Conservation (phyloP, 2,329 filamentous ascomycete genomes). For the Pestalotiopsis sp. region DNA sequence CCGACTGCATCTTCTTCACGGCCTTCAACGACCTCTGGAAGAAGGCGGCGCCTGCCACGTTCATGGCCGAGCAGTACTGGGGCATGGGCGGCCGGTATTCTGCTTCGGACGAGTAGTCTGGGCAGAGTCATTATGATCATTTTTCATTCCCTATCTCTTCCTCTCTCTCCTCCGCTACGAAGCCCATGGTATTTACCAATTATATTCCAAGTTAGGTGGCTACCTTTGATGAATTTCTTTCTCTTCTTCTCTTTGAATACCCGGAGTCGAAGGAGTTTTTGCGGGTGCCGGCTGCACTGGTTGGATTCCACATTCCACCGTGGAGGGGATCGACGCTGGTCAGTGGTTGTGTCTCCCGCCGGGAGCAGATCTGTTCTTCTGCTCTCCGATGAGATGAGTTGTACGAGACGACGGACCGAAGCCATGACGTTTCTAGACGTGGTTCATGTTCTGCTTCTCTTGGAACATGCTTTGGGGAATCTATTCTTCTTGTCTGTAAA, state of each 20-base stretch:
- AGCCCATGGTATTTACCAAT: not conserved
- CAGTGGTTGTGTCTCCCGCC: too few species aligned
- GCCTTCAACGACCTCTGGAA: conserved; percentile 86
- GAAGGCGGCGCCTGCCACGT: conserved; percentile 60
- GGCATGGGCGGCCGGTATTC: conserved; percentile 54
- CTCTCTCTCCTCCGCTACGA: not conserved
- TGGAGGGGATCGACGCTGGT: too few species aligned
- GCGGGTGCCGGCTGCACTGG: too few species aligned
- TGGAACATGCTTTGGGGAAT: too few species aligned
- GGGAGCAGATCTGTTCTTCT: too few species aligned
- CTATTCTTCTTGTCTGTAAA: too few species aligned
- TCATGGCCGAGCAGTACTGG: conserved; percentile 78
- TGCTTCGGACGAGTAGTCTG: conserved; percentile 25
- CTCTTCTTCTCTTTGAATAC: not conserved
- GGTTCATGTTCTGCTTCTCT: too few species aligned
- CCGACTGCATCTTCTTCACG: conserved; percentile 72
- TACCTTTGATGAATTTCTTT: not conserved
- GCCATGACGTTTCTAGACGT: too few species aligned
- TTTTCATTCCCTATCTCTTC: not conserved
- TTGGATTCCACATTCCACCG: too few species aligned
- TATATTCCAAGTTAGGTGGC: not conserved
- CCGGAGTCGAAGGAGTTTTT: not conserved
- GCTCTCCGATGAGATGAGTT: too few species aligned
- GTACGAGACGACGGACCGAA: too few species aligned
- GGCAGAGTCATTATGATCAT: not conserved